phyloP scores from a whole-genome alignment of 129 eudicot genomes.

The Helianthus tuberosus region DNA sequence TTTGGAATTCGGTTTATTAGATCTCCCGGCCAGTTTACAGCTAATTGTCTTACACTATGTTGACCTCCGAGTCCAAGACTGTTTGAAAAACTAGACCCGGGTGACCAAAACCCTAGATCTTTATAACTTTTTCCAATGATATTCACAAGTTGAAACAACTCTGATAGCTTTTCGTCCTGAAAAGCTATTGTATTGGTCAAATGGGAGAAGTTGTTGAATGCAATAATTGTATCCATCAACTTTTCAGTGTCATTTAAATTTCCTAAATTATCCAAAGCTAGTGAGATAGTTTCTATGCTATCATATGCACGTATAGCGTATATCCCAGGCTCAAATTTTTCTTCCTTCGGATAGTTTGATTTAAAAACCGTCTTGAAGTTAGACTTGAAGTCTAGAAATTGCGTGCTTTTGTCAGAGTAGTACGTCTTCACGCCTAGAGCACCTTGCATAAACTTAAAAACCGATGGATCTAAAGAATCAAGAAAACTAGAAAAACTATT shows the following conservation, averaged over 20 bases:
- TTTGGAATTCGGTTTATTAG: slow-evolving; percentile 26
- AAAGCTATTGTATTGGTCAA: slow-evolving; percentile 41
- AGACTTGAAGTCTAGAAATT: slow-evolving; percentile 34
- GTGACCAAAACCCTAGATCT: slow-evolving; percentile 57
- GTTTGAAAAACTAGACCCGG: slow-evolving; percentile 27
- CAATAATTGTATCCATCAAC: slow-evolving; percentile 31
- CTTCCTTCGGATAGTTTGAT: slow-evolving; percentile 42
- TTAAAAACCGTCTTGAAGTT: slow-evolving; percentile 32
- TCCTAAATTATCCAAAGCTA: slow-evolving; percentile 32
- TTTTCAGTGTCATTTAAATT: neutral
- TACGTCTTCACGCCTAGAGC: slow-evolving; percentile 46
- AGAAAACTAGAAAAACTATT: slow-evolving; percentile 39
- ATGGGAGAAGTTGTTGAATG: slow-evolving; percentile 40
- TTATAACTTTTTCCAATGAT: slow-evolving; percentile 56
- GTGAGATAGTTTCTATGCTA: slow-evolving; percentile 36
- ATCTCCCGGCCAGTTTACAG: slow-evolving; percentile 55
- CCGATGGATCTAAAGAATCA: slow-evolving; percentile 45
- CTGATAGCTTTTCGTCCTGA: slow-evolving; percentile 24
- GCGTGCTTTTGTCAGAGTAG: slow-evolving; percentile 18
- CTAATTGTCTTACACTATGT: neutral
- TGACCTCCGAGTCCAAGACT: neutral
- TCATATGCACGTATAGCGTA: slow-evolving; percentile 55
- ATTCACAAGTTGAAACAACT: slow-evolving; percentile 38
- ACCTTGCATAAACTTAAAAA: slow-evolving; percentile 39
- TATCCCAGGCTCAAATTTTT: slow-evolving; percentile 41